Percentiles rank a stretch among this genome's conserved stretches.
Conservation (phyloP, 2,329 filamentous ascomycete genomes). For the Pyrenophora graminea region DNA sequence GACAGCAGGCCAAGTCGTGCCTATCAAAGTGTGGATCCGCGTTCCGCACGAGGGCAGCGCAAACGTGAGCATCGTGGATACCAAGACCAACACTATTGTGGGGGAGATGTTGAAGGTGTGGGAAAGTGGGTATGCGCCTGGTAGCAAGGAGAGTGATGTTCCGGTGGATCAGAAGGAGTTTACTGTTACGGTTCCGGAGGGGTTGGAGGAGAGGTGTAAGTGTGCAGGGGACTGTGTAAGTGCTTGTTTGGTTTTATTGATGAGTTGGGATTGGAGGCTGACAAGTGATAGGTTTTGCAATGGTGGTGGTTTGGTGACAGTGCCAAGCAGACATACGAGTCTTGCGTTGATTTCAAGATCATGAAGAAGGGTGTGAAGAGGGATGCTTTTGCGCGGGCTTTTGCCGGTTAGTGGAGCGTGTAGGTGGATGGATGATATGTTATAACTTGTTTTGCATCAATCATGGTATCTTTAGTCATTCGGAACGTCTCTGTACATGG, state of each 20-base stretch:
- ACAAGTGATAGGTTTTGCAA: constrained; percentile 52
- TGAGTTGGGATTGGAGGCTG: not conserved
- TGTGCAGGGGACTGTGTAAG: constrained; percentile 52
- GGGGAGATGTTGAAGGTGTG: constrained; percentile 42
- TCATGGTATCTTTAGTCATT: too few species aligned
- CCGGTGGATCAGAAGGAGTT: constrained; percentile 54
- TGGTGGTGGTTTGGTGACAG: constrained; percentile 64
- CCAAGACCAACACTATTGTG: constrained; percentile 57
- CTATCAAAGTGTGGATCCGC: constrained; percentile 53
- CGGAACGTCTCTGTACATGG: too few species aligned
- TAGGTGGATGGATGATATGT: not conserved
- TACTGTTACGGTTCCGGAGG: constrained; percentile 56
- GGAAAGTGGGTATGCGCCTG: constrained; percentile 39
- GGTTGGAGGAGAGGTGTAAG: constrained; percentile 51
- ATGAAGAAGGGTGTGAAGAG: constrained; percentile 5
- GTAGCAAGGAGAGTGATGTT: constrained; percentile 33
- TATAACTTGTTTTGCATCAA: not conserved
- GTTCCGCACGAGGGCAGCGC: constrained; percentile 60
- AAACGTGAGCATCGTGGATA: constrained; percentile 65
- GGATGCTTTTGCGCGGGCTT: not conserved
- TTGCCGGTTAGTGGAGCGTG: constrained; percentile 1
- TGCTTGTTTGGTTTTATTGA: not conserved
- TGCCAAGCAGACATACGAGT: constrained; percentile 64
- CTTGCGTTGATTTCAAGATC: constrained; percentile 62
- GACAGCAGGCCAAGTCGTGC: constrained; percentile 48